These are phyloP conservation scores for Auricularia sp. DNA, from an alignment of 768 basidiomycete species.

Conservation along the genomic window DNA sequence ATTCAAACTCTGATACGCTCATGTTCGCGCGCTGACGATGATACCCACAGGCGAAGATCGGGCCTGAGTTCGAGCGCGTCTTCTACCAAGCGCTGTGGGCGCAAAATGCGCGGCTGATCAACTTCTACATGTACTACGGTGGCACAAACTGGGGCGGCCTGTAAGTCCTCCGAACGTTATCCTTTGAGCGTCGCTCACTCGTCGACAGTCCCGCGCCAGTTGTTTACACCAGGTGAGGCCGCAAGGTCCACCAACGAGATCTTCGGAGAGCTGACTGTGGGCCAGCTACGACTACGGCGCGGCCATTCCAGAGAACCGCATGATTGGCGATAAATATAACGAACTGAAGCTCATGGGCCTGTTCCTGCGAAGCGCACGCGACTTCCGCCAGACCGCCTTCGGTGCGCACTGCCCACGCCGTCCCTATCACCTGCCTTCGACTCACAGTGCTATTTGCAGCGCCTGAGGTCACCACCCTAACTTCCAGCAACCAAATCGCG, in stretches of 20 bases:
- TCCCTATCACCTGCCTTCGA: background rate
- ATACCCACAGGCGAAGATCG: conserved; percentile 30
- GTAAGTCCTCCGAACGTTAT: conserved; percentile 22
- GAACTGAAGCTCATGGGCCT: conserved; percentile 15
- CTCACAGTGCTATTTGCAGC: background rate
- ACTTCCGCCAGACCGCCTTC: conserved; percentile 38
- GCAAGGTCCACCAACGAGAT: too few relatives aligned
- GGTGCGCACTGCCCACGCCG: background rate
- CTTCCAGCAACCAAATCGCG: background rate
- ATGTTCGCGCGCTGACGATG: background rate
- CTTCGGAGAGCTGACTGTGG: too few relatives aligned
- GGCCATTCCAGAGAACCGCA: conserved; percentile 44
- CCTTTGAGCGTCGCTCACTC: conserved; percentile 46
- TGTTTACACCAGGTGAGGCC: background rate
- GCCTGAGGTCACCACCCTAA: background rate
- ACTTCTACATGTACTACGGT: conserved; percentile 28
- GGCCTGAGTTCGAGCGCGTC: conserved; percentile 65
- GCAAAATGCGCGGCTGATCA: conserved; percentile 70
- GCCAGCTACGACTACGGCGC: conserved; percentile 61
- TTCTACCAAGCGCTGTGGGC: conserved; percentile 76
- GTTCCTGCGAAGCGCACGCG: conserved; percentile 56
- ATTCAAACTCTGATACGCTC: background rate
- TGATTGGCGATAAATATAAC: conserved; percentile 40
- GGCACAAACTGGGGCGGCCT: background rate
- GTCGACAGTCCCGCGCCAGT: conserved; percentile 17